A percentile compares a stretch with the other conserved stretches of the same genome.
Evolutionary conservation across 441 rosid genomes (phyloP).

Genomic region (Gossypium lobatum): DNA sequence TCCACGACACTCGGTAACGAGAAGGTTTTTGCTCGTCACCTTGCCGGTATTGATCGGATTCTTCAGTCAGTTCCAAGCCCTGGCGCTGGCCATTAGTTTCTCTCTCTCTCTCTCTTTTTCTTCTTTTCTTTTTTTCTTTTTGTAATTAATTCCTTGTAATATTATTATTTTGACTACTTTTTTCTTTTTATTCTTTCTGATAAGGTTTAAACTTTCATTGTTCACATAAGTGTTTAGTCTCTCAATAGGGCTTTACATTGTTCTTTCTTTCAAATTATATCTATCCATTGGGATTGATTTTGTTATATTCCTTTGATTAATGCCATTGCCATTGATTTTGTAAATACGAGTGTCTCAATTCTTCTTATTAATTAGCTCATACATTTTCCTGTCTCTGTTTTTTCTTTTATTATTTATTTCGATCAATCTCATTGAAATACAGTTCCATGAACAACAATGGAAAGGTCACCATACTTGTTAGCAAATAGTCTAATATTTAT

Average conservation of each 20-base stretch:
- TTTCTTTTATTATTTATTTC: background rate
- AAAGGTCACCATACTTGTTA: background rate
- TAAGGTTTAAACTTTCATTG: background rate
- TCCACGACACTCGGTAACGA: slow-evolving; percentile 34
- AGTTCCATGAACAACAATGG: background rate
- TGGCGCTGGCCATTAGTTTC: slow-evolving; percentile 53
- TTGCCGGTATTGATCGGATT: slow-evolving; percentile 47
- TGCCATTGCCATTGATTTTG: background rate
- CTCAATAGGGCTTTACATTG: background rate
- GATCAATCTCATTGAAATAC: background rate
- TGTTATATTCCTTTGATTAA: background rate
- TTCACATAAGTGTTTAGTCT: background rate
- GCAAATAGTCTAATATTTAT: background rate
- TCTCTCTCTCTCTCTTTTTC: background rate
- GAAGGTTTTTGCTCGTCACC: slow-evolving; percentile 49
- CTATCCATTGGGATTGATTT: background rate
- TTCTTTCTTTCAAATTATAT: slow-evolving; percentile 1
- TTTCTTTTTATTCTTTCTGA: background rate
- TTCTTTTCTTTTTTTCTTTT: background rate
- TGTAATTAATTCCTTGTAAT: background rate
- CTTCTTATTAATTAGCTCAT: background rate
- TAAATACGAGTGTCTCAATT: background rate
- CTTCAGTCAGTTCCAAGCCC: slow-evolving; percentile 80
- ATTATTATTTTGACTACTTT: background rate
- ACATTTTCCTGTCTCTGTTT: background rate